Conservation (phyloP, 257 asterid genomes). For the Ballota nigra region DNA sequence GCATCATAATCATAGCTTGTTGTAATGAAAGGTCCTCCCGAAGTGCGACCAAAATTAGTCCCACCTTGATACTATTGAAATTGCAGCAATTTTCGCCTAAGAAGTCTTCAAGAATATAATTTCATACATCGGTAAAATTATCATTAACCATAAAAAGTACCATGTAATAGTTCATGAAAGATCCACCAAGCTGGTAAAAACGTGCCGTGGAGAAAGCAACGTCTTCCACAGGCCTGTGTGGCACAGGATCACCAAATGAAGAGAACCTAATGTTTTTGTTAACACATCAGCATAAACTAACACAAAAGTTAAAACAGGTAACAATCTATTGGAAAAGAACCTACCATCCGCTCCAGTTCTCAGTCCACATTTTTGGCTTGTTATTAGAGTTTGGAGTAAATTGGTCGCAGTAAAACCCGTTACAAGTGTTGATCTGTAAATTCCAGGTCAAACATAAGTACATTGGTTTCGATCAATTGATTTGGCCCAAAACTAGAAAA, state of each 20-base stretch:
- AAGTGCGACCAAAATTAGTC: slow-evolving; percentile 78
- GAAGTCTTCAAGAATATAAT: slow-evolving; percentile 56
- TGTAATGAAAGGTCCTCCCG: slow-evolving; percentile 87
- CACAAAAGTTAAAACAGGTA: slow-evolving; percentile 2
- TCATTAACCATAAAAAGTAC: slow-evolving; percentile 31
- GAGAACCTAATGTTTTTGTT: slow-evolving; percentile 53
- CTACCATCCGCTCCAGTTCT: slow-evolving; percentile 97
- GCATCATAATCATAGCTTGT: slow-evolving; percentile 95
- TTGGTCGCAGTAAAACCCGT: slow-evolving; percentile 91
- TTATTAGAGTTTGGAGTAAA: slow-evolving; percentile 79
- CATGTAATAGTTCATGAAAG: slow-evolving; percentile 93
- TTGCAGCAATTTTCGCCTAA: slow-evolving; percentile 33
- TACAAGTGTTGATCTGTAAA: slow-evolving; percentile 91
- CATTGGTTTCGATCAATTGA: background rate
- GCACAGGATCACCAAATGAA: slow-evolving; percentile 68
- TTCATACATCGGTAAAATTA: slow-evolving; percentile 49
- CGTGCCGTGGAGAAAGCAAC: slow-evolving; percentile 88
- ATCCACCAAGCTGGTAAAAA: slow-evolving; percentile 91
- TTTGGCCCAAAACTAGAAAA: background rate
- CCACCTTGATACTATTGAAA: slow-evolving; percentile 83
- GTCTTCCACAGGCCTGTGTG: slow-evolving; percentile 85
- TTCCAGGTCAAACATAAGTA: slow-evolving; percentile 46
- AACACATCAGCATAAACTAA: background rate
- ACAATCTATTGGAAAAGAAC: slow-evolving; percentile 62
- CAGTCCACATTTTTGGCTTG: slow-evolving; percentile 95